Base-by-base conservation (phyloP, 257 asterid species). In the Sherardia arvensis region DNA sequence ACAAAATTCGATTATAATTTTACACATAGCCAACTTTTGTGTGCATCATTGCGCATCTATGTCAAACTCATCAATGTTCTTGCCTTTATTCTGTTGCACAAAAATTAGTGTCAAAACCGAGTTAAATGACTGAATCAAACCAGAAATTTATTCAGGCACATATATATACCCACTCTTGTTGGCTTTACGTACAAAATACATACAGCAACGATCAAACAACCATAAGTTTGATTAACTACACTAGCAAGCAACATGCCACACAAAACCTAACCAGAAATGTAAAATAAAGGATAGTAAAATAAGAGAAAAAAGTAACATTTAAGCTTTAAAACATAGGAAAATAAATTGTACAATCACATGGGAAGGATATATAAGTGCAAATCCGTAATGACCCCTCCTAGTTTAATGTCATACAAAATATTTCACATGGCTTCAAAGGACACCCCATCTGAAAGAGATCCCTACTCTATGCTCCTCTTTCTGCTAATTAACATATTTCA, bases 341-440 rank as follows among this genome's bases (percentile, higher is more conserved):
- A 47, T 2, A 33, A 4, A 47, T 49, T 21, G 26, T 1, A 43
- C n/a, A 18, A 58, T 71, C 75, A 71, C 71, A 65, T 71, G 75
- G 75, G 62, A 11, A 60, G 59, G 67, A 38, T 38, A 26, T n/a
- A 20, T 62, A 15, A 53, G 59, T 69, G 18, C 29, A 25, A 58
- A 58, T 59, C 25, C 22, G 23, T 51, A 9, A 3, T 28, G 29
- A 61, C 38, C 43, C 54, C 36, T 9, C 58, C 34, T 53, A 58
- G 58, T 67, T 65, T 60, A 30, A 53, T 53, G 59, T 12, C 43
- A 22, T 64, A 68, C 69, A 71, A 38, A 53, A 71, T 38, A 57
- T 25, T 49, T 75, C 80, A 72, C 74, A 72, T 76, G 80, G 67
- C 67, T 61, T 55, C 47, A 55, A 10, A 40, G 69, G 65, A 61